Evolutionary conservation across 305 asterid species (phyloP).

Genomic region (Lippia alba): DNA sequence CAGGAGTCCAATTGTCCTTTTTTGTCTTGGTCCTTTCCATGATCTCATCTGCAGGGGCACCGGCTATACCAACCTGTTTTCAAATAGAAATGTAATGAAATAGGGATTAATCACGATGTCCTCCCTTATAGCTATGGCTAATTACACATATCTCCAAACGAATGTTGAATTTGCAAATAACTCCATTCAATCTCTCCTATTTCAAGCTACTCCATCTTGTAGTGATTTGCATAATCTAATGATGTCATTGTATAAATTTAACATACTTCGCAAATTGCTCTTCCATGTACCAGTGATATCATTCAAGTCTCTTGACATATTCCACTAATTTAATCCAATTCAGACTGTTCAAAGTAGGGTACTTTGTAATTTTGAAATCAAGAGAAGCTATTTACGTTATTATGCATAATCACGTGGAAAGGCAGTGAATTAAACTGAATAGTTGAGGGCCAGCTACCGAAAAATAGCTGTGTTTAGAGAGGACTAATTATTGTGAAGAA

Average conservation of each 20-base stretch:
- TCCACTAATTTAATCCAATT: background rate
- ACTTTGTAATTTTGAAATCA: background rate
- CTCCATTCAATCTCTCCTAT: background rate
- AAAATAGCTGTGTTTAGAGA: too few species aligned
- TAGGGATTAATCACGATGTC: background rate
- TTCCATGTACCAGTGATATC: background rate
- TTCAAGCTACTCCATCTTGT: background rate
- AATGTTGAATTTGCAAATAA: too few species aligned
- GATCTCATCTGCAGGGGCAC: slow-evolving; percentile 67
- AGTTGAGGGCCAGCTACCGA: background rate
- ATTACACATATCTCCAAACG: too few species aligned
- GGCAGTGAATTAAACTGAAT: background rate
- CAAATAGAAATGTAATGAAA: background rate
- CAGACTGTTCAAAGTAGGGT: background rate
- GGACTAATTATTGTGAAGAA: too few species aligned
- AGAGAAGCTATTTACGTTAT: background rate
- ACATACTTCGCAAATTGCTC: background rate
- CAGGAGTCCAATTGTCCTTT: slow-evolving; percentile 77
- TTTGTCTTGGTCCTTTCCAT: slow-evolving; percentile 66
- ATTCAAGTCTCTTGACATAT: background rate
- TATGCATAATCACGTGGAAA: background rate
- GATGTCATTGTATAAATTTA: background rate
- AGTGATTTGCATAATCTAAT: too few species aligned
- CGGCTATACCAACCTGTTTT: slow-evolving; percentile 77
- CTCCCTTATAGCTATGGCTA: background rate